These are phyloP conservation scores for Xylaria sp. DNA, from an alignment of 2,329 filamentous ascomycete species.

Conservation along the genomic window DNA sequence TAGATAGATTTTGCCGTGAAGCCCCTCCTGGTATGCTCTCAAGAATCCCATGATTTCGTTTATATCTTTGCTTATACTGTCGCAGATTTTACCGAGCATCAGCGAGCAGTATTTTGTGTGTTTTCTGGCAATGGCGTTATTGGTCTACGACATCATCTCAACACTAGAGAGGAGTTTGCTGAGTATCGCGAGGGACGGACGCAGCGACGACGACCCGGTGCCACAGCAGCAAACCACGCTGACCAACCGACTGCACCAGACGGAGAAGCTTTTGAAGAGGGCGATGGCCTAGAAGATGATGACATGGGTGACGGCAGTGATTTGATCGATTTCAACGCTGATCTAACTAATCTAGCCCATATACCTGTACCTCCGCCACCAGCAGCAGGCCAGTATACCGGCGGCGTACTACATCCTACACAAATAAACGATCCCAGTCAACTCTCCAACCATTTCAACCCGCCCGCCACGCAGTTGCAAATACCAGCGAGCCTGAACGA, in stretches of 20 bases:
- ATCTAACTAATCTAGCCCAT: conserved; percentile 30
- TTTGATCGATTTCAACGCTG: conserved; percentile 35
- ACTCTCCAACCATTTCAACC: not conserved
- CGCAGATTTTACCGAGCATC: conserved; percentile 90
- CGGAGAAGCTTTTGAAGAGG: conserved; percentile 40
- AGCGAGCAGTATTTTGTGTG: conserved; percentile 94
- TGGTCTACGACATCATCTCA: conserved; percentile 79
- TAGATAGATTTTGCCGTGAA: conserved; percentile 83
- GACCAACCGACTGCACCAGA: conserved; percentile 26
- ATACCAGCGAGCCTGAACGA: conserved; percentile 13
- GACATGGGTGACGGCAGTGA: conserved; percentile 45
- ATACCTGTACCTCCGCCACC: conserved; percentile 34
- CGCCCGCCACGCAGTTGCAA: not conserved
- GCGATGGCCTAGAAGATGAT: conserved; percentile 41
- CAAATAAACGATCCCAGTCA: conserved; percentile 1
- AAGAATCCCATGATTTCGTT: not conserved
- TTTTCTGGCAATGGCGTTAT: conserved; percentile 88
- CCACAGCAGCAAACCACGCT: conserved; percentile 17
- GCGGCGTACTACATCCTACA: not conserved
- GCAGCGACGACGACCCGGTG: conserved; percentile 24
- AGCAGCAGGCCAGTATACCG: conserved; percentile 22
- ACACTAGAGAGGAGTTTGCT: conserved; percentile 57
- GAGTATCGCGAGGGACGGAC: conserved; percentile 38
- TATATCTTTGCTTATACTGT: conserved; percentile 34
- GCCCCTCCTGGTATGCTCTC: conserved; percentile 70